Base-by-base conservation (phyloP, 192 early-diverging fungal species). In the Mortierella alpina region DNA sequence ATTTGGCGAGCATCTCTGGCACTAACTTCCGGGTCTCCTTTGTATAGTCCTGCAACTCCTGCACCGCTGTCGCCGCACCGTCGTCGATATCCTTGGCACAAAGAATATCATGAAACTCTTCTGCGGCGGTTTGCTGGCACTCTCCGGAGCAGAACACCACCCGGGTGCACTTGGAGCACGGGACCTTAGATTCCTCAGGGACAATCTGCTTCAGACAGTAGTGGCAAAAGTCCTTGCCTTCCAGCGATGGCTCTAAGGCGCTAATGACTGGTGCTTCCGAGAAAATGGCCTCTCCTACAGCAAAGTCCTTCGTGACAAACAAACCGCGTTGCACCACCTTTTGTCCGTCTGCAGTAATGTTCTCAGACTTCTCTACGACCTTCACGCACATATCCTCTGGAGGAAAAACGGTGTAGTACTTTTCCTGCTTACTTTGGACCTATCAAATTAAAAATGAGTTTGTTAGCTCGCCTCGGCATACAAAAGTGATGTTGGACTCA, bases 341-440 rank as follows among this genome's bases (percentile, higher is more conserved):
- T 55, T 88, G 85, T 45, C 89, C 88, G 18, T 85, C 84, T 1
- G 73, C 83, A 4, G 75, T 84, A 11, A 60, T 70, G 18, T 78
- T 75, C 47, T 90, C 87, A 47, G 86, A 84, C 68, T 91, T 89
- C 67, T 94, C 91, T 52, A 84, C 88, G 63, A 96, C 85, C 74
- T 87, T 89, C 40, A 96, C 92, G 56, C 93, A 85, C 85, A 90
- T 91, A 39, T 91, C 88, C 70, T 82, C 63, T 9, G 89, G 80
- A 53, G 96, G 96, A 90, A 95, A 98, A 22, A 89, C 84, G 39
- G 93, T 89, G 78, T 91, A 96, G 84, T 96, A 96, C 73, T 91
- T 86, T 7, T 88, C 83, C 83, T 93, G 91, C 69, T 90, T 90
- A 63, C 89, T 90, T 72, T 90, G 84, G 51, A 86, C 83, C 87